These are phyloP conservation scores for Puccinellia tenuiflora DNA, from an alignment of 176 grass and related monocot genomes.

Conservation along the genomic window DNA sequence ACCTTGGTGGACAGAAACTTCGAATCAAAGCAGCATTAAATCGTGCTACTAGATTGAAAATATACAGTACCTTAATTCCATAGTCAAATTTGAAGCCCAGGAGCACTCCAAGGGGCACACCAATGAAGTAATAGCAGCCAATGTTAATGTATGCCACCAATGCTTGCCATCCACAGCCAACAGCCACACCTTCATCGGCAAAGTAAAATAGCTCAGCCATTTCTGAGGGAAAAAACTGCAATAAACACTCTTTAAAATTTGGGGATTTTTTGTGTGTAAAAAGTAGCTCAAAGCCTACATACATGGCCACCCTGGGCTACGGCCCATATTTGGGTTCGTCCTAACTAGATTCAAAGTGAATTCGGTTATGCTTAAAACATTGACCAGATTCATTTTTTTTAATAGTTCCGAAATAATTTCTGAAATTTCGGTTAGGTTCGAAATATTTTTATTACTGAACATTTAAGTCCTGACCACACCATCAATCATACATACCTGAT, in stretches of 20 bases:
- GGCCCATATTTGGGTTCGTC: too few species aligned
- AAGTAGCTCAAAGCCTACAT: too few species aligned
- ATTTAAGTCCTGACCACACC: not conserved
- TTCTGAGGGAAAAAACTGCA: not conserved
- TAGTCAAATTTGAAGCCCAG: constrained; percentile 68
- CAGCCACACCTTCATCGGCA: constrained; percentile 62
- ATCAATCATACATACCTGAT: too few species aligned
- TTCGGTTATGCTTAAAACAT: not conserved
- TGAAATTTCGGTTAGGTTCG: not conserved
- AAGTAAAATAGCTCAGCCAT: not conserved
- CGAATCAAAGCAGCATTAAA: not conserved
- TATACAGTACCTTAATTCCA: constrained; percentile 54
- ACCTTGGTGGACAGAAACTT: not conserved
- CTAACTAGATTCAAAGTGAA: not conserved
- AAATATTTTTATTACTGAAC: not conserved
- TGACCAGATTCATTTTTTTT: not conserved
- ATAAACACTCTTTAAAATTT: too few species aligned
- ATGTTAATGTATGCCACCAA: constrained; percentile 84
- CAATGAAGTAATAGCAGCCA: constrained; percentile 82
- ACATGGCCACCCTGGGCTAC: too few species aligned
- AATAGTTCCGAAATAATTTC: not conserved
- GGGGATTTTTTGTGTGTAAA: too few species aligned
- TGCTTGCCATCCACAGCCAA: constrained; percentile 90
- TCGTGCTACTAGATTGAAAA: not conserved
- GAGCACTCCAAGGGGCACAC: constrained; percentile 55